Percentiles rank a stretch among this genome's conserved stretches.
phyloP scores from a whole-genome alignment of 139 green algal genomes.

The Coccomyxa sp. region DNA sequence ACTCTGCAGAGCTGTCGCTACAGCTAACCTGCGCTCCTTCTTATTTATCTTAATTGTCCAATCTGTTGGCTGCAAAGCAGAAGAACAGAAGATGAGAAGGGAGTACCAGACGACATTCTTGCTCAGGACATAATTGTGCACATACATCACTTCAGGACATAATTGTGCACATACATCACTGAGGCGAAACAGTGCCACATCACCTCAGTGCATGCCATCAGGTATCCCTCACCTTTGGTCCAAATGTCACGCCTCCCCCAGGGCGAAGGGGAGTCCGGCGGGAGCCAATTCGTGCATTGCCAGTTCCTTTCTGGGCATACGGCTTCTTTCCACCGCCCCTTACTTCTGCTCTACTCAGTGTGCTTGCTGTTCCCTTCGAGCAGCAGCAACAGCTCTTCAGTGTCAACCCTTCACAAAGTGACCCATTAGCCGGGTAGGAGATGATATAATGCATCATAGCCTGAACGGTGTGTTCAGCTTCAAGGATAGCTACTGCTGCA shows the following conservation, averaged over 20 bases:
- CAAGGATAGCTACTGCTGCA: background rate
- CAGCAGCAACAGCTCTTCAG: too few species aligned
- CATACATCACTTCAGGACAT: background rate
- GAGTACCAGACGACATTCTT: too few species aligned
- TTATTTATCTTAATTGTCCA: constrained; percentile 99
- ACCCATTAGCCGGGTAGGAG: too few species aligned
- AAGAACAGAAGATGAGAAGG: background rate
- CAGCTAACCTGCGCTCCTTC: constrained; percentile 92
- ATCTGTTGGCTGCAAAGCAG: constrained; percentile 77
- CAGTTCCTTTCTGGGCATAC: constrained; percentile 96
- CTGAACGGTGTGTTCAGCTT: background rate
- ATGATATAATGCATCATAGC: too few species aligned
- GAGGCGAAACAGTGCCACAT: background rate
- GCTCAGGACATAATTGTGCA: background rate
- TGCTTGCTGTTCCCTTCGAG: constrained; percentile 87
- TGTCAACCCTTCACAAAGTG: too few species aligned
- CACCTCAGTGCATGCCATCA: background rate
- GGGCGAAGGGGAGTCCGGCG: constrained; percentile 59
- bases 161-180: background rate
- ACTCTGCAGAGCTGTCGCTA: constrained; percentile 89
- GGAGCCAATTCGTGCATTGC: constrained; percentile 83
- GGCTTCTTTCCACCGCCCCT: constrained; percentile 95
- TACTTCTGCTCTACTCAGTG: constrained; percentile 88
- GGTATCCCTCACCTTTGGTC: constrained; percentile 75
- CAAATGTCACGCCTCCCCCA: constrained; percentile 89